phyloP scores from a whole-genome alignment of 495 filamentous ascomycete genomes.

The Aspergillus wentii region DNA sequence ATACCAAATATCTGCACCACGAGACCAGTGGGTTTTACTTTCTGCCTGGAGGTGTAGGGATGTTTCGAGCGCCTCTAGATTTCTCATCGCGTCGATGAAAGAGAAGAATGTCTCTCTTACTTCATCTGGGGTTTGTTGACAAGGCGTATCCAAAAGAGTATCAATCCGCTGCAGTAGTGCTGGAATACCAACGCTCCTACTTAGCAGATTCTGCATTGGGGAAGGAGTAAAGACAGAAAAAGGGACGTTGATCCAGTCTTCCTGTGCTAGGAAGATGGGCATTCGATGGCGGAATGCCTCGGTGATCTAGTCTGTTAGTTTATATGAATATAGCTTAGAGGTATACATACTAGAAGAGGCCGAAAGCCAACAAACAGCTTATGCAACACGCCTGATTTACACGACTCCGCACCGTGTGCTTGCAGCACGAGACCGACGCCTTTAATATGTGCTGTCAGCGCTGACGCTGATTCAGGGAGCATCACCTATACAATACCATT shows the following conservation, averaged over 20 bases:
- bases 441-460: constrained; percentile 22
- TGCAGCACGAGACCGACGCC: constrained; percentile 23
- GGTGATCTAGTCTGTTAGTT: constrained; percentile 1
- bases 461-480: constrained; percentile 17
- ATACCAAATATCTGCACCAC: constrained; percentile 30
- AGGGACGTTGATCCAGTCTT: constrained; percentile 22
- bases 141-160: not conserved
- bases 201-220: constrained; percentile 24
- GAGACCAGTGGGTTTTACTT: too few relatives aligned
- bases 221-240: constrained; percentile 20
- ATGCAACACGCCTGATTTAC: constrained; percentile 20
- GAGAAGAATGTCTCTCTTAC: not conserved
- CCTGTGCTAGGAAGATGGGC: constrained; percentile 17
- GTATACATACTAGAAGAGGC: constrained; percentile 24
- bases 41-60: constrained; percentile 1
- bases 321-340: not conserved
- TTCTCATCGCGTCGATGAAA: not conserved
- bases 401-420: constrained; percentile 16
- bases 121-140: not conserved
- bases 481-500: constrained; percentile 15
- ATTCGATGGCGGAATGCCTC: constrained; percentile 13
- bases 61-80: constrained; percentile 14
- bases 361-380: constrained; percentile 30
- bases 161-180: constrained; percentile 15
- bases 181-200: constrained; percentile 20